These are phyloP conservation scores for Exserohilum turcica DNA, from an alignment of 2,329 filamentous ascomycete genomes.

Conservation along the genomic window DNA sequence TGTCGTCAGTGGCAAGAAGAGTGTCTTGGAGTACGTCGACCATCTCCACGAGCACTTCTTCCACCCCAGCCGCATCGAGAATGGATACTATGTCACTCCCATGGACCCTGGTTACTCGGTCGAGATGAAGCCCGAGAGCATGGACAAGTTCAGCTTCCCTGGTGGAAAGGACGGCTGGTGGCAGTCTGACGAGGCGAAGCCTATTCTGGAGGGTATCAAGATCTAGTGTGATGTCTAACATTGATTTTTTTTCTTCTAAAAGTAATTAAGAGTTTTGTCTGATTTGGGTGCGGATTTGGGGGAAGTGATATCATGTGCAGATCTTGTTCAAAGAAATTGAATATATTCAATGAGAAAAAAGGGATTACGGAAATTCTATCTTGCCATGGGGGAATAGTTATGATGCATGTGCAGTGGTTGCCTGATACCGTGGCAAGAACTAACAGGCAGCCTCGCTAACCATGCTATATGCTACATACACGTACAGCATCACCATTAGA, in stretches of 20 bases:
- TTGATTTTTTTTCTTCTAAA: not conserved
- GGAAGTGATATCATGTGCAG: not conserved
- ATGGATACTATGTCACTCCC: conserved; percentile 88
- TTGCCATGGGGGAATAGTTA: too few species aligned
- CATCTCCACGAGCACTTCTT: conserved; percentile 93
- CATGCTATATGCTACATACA: too few species aligned
- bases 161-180: conserved; percentile 84
- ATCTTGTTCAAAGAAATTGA: not conserved
- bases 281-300: not conserved
- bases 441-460: too few species aligned
- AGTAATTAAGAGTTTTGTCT: not conserved
- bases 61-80: conserved; percentile 77
- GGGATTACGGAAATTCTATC: too few species aligned
- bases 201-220: conserved; percentile 67
- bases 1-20: conserved; percentile 78
- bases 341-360: not conserved
- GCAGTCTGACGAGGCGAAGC: conserved; percentile 77
- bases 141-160: conserved; percentile 78
- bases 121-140: conserved; percentile 88
- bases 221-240: conserved; percentile 35
- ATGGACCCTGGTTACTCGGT: conserved; percentile 85
- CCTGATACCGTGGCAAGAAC: too few species aligned
- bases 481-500: too few species aligned
- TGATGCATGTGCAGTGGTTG: too few species aligned
- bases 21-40: conserved; percentile 88